phyloP scores from a whole-genome alignment of 805 yeast species.

The Saccharomycopsis amapae region DNA sequence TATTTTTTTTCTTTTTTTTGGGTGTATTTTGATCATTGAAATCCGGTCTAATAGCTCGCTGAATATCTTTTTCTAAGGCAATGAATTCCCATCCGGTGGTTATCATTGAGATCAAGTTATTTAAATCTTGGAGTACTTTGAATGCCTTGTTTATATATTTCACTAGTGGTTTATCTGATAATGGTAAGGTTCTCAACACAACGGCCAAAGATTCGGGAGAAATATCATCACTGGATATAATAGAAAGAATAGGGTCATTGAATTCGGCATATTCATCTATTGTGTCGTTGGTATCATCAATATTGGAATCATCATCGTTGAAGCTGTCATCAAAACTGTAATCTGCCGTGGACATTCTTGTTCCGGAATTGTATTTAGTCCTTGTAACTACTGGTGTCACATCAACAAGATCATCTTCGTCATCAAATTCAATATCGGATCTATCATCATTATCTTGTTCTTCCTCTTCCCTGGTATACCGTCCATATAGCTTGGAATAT shows the following conservation, averaged over 20 bases:
- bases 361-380: neutral
- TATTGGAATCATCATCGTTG: neutral
- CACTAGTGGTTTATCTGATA: slow-evolving; percentile 20
- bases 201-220: slow-evolving; percentile 11
- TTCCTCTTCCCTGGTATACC: neutral
- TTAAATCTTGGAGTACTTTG: slow-evolving; percentile 7
- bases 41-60: slow-evolving; percentile 1
- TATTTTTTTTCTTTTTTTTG: neutral
- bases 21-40: neutral
- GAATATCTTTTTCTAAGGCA: slow-evolving; percentile 17
- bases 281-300: neutral
- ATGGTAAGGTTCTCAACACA: slow-evolving; percentile 17
- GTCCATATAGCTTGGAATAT: neutral
- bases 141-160: slow-evolving; percentile 20
- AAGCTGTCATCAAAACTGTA: neutral
- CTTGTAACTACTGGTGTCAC: neutral
- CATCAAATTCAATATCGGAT: neutral
- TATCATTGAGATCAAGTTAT: slow-evolving; percentile 2
- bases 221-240: slow-evolving; percentile 14
- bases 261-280: slow-evolving; percentile 9
- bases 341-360: neutral
- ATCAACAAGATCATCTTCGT: neutral
- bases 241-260: slow-evolving; percentile 17
- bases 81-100: slow-evolving; percentile 19
- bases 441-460: neutral